These are phyloP conservation scores for Colletotrichum simmondsii DNA, from an alignment of 2,329 filamentous ascomycete genomes.

Conservation along the genomic window DNA sequence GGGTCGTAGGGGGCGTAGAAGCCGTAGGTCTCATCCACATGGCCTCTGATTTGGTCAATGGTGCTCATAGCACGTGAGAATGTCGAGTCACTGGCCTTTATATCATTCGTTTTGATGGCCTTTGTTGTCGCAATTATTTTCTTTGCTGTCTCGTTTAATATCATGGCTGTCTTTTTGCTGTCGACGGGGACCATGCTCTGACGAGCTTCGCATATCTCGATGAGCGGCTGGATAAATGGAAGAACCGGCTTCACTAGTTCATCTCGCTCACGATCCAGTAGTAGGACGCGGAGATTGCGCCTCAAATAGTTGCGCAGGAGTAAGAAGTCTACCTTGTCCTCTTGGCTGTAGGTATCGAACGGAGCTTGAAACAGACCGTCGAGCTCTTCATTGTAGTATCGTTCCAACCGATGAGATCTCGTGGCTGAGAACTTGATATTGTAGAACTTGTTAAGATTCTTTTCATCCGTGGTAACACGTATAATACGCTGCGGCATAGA, in stretches of 20 bases:
- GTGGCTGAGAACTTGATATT: slow-evolving; percentile 56
- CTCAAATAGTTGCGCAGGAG: slow-evolving; percentile 59
- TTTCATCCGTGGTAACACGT: slow-evolving; percentile 55
- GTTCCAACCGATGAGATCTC: slow-evolving; percentile 50
- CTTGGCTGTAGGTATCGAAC: slow-evolving; percentile 47
- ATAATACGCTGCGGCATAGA: slow-evolving; percentile 54
- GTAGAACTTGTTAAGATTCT: slow-evolving; percentile 60
- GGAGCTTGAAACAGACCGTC: slow-evolving; percentile 38
- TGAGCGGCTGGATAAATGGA: slow-evolving; percentile 54
- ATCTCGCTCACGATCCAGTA: slow-evolving; percentile 46
- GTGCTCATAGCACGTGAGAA: slow-evolving; percentile 44
- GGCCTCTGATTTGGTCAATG: slow-evolving; percentile 50
- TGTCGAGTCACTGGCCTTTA: slow-evolving; percentile 37
- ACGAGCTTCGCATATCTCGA: slow-evolving; percentile 58
- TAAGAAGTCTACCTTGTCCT: slow-evolving; percentile 60
- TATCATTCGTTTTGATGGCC: slow-evolving; percentile 46
- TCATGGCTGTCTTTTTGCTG: slow-evolving; percentile 53
- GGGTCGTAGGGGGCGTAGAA: slow-evolving; percentile 69
- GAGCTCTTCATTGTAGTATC: slow-evolving; percentile 56
- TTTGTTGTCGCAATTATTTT: slow-evolving; percentile 45
- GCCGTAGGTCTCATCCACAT: slow-evolving; percentile 56
- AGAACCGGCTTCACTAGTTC: slow-evolving; percentile 52
- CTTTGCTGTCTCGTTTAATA: slow-evolving; percentile 49
- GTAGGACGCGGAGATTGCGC: slow-evolving; percentile 38
- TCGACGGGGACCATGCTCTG: slow-evolving; percentile 56